Conservation (phyloP, 768 basidiomycete species). For the Mycena olivaceomarginata region DNA sequence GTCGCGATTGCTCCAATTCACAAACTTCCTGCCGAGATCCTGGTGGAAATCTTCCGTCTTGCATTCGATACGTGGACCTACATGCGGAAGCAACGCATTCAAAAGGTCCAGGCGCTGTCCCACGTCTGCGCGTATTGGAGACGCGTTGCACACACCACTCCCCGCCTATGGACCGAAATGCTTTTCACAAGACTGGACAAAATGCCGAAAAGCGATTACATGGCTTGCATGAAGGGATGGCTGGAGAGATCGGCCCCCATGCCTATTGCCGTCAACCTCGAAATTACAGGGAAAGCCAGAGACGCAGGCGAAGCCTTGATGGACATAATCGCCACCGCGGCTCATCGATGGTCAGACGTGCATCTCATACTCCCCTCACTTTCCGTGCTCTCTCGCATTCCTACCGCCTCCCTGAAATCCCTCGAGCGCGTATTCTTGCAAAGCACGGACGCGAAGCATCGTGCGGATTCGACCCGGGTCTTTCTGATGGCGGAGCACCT, state of each 20-base stretch:
- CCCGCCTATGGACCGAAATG: slow-evolving; percentile 14
- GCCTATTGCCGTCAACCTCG: neutral
- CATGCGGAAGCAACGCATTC: neutral
- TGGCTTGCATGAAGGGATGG: slow-evolving; percentile 10
- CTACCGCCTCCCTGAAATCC: neutral
- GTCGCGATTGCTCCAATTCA: slow-evolving; percentile 27
- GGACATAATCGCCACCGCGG: neutral
- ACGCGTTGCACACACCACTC: slow-evolving; percentile 26
- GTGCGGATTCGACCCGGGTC: neutral
- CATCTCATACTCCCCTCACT: neutral
- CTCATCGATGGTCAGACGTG: slow-evolving; percentile 15
- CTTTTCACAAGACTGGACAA: neutral
- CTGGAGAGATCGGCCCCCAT: slow-evolving; percentile 31
- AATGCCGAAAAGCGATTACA: neutral
- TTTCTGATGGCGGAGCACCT: slow-evolving; percentile 9
- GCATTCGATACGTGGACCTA: neutral
- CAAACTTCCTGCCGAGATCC: slow-evolving; percentile 34
- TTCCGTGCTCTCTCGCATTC: neutral
- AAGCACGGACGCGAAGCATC: neutral
- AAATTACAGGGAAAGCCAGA: neutral
- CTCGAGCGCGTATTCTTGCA: neutral
- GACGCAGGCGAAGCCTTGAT: neutral
- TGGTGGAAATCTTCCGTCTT: slow-evolving; percentile 29
- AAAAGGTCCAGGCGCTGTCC: slow-evolving; percentile 5
- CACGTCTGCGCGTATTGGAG: slow-evolving; percentile 35